These are phyloP conservation scores for Solanum chmielewskii DNA, from an alignment of 257 asterid species.

Conservation along the genomic window DNA sequence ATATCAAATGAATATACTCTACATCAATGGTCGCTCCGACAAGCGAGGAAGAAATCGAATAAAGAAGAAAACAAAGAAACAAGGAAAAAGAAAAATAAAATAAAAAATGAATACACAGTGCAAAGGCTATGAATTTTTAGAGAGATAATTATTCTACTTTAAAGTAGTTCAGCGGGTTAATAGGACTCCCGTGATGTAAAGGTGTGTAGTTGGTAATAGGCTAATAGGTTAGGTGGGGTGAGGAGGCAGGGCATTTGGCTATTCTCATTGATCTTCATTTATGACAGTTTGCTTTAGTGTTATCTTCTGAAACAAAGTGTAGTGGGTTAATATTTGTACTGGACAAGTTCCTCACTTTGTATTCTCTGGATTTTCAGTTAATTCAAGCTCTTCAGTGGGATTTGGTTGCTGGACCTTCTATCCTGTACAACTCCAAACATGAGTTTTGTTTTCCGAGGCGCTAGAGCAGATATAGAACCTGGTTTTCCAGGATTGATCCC, in stretches of 20 bases:
- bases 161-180: background rate
- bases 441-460: constrained; percentile 98
- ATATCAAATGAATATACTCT: background rate
- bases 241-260: background rate
- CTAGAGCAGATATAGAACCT: constrained; percentile 85
- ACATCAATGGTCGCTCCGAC: background rate
- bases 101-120: background rate
- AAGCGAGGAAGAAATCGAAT: background rate
- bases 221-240: background rate
- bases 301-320: background rate
- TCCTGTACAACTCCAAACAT: constrained; percentile 18
- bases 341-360: background rate
- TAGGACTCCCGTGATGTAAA: background rate
- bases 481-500: constrained; percentile 88
- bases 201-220: background rate
- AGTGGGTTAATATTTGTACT: background rate
- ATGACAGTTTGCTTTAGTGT: background rate
- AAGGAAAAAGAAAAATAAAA: too few relatives aligned
- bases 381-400: background rate
- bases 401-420: background rate
- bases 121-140: background rate
- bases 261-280: background rate
- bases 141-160: background rate
- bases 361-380: background rate
- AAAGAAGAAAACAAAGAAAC: background rate